These are phyloP conservation scores for Lizanozyma gosingica DNA, from an alignment of 1,139 yeast genomes.

Conservation along the genomic window DNA sequence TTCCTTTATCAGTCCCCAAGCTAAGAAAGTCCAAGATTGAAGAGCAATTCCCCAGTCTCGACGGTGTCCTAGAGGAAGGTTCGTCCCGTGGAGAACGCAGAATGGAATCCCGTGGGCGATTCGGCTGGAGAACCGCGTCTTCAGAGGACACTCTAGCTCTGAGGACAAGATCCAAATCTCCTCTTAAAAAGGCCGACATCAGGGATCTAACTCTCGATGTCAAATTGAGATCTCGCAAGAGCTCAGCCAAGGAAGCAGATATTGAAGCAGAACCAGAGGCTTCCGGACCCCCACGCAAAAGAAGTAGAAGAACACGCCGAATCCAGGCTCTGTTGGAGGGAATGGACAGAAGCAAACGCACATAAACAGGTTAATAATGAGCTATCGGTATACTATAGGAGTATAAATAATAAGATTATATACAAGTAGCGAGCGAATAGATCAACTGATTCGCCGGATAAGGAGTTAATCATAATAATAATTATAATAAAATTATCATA, in stretches of 20 bases:
- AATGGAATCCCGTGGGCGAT: background rate
- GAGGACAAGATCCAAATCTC: constrained; percentile 36
- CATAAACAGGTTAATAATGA: too few relatives aligned
- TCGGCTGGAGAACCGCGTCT: background rate
- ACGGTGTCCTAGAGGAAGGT: background rate
- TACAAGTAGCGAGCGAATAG: too few relatives aligned
- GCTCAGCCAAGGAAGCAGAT: constrained; percentile 10
- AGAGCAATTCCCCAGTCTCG: background rate
- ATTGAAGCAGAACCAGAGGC: constrained; percentile 9
- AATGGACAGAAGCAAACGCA: too few relatives aligned
- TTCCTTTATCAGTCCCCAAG: background rate
- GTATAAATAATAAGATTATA: too few relatives aligned
- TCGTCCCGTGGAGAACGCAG: background rate
- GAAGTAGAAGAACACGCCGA: constrained; percentile 3
- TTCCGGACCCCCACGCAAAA: constrained; percentile 3
- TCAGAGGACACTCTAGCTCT: constrained; percentile 24
- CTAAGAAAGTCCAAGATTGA: background rate
- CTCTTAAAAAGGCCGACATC: constrained; percentile 24
- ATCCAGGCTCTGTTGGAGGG: background rate
- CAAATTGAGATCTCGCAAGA: background rate
- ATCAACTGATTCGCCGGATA: too few relatives aligned
- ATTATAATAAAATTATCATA: too few relatives aligned
- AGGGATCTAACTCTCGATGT: constrained; percentile 7
- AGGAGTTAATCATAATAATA: too few relatives aligned
- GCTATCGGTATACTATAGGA: too few relatives aligned